Conservation (phyloP, 2,329 filamentous ascomycete species). For the Aspergillus novoparasiticus region DNA sequence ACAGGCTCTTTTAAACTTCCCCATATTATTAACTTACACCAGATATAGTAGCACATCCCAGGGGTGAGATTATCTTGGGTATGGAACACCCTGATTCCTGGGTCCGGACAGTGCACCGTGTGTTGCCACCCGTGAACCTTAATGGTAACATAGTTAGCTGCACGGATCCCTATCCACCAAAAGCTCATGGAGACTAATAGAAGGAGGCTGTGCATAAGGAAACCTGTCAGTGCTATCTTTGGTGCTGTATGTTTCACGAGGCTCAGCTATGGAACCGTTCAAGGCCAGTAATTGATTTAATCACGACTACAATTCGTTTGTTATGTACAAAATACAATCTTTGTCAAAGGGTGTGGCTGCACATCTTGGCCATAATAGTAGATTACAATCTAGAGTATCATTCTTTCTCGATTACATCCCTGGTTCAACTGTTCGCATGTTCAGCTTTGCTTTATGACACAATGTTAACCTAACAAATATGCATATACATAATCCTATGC, state of each 20-base stretch:
- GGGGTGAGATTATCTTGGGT: not conserved
- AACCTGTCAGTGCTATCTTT: not conserved
- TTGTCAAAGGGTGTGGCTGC: no score
- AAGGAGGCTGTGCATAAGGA: not conserved
- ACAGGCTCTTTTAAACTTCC: not conserved
- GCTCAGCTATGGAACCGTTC: not conserved
- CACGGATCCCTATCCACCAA: no score
- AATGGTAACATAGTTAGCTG: not conserved
- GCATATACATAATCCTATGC: no score
- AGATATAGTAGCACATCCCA: not conserved
- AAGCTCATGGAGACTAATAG: not conserved
- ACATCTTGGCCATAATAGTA: no score
- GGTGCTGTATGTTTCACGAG: not conserved
- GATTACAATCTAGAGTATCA: no score
- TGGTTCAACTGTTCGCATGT: no score
- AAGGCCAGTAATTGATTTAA: not conserved
- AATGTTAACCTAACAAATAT: no score
- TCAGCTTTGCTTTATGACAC: no score
- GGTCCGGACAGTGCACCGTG: not conserved
- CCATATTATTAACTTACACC: not conserved
- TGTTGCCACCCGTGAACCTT: not conserved
- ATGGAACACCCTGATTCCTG: not conserved
- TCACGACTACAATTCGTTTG: not conserved
- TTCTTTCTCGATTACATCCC: no score
- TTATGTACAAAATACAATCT: no score